Percentiles rank a stretch among this genome's conserved stretches.
These are phyloP conservation scores for Entophlyctis luteolus DNA, from an alignment of 192 early-diverging fungal genomes.

Conservation along the genomic window DNA sequence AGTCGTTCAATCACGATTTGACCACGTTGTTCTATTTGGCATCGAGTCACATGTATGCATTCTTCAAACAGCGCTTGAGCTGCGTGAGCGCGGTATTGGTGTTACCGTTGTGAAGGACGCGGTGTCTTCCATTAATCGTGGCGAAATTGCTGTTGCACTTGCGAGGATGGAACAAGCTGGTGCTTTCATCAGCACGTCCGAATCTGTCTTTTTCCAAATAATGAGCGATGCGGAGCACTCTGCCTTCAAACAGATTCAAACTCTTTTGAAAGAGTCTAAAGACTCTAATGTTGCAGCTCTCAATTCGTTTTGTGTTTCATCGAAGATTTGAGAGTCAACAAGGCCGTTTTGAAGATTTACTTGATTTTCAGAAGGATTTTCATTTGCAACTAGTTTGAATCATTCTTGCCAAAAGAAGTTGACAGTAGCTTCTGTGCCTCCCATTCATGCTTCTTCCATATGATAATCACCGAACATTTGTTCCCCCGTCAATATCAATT, in stretches of 20 bases:
- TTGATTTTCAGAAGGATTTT: too few species aligned
- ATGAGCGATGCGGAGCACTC: constrained; percentile 71
- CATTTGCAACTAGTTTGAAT: too few species aligned
- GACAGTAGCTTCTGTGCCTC: too few species aligned
- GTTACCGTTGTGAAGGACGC: constrained; percentile 92
- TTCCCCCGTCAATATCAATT: too few species aligned
- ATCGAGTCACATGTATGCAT: constrained; percentile 88
- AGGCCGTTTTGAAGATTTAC: too few species aligned
- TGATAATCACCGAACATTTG: too few species aligned
- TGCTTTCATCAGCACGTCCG: constrained; percentile 42
- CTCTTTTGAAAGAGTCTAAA: constrained; percentile 82
- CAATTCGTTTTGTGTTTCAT: too few species aligned
- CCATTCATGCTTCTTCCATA: too few species aligned
- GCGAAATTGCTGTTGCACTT: constrained; percentile 57
- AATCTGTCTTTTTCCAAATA: constrained; percentile 46
- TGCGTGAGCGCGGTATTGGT: constrained; percentile 69
- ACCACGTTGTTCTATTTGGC: constrained; percentile 75
- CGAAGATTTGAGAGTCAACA: too few species aligned
- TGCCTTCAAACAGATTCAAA: constrained; percentile 75
- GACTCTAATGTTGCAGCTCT: constrained; percentile 46
- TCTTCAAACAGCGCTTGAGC: constrained; percentile 87
- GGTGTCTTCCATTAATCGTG: constrained; percentile 77
- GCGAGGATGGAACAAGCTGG: constrained; percentile 20
- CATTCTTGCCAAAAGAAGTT: too few species aligned
- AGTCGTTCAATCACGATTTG: too few species aligned